These are phyloP conservation scores for Rubia yunnanensis DNA, from an alignment of 257 asterid species.

Conservation along the genomic window DNA sequence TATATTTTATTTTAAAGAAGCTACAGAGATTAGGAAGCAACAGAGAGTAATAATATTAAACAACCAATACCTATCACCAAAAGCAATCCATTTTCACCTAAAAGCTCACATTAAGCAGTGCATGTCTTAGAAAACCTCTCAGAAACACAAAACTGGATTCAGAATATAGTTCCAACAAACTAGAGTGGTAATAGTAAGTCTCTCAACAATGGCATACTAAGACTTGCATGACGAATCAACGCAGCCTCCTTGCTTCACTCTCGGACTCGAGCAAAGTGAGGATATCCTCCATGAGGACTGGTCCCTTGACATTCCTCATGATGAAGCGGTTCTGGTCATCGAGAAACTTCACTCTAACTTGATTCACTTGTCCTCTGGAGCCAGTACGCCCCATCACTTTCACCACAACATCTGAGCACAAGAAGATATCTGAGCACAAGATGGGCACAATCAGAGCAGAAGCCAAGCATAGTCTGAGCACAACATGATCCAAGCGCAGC, in stretches of 20 bases:
- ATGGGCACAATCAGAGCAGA: no score
- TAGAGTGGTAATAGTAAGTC: no score
- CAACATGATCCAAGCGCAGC: no score
- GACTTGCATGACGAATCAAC: conserved; percentile 3
- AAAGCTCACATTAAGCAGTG: background rate
- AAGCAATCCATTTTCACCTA: background rate
- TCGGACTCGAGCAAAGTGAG: conserved; percentile 28
- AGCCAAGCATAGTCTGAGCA: no score
- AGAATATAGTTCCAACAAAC: background rate
- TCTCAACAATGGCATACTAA: background rate
- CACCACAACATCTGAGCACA: conserved; percentile 19
- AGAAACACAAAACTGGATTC: background rate
- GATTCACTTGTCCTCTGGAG: conserved; percentile 28
- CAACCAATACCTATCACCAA: background rate
- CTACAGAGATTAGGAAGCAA: no score
- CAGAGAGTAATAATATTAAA: no score
- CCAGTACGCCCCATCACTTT: conserved; percentile 29
- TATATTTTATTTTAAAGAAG: no score
- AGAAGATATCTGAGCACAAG: no score
- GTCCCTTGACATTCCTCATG: conserved; percentile 34
- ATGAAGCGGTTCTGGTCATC: conserved; percentile 26
- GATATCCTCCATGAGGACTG: conserved; percentile 27
- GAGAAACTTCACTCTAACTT: conserved; percentile 29
- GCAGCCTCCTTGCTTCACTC: conserved; percentile 31
- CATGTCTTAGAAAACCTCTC: background rate